Base-by-base conservation (phyloP, 805 yeast genomes). In the Candida koratica region DNA sequence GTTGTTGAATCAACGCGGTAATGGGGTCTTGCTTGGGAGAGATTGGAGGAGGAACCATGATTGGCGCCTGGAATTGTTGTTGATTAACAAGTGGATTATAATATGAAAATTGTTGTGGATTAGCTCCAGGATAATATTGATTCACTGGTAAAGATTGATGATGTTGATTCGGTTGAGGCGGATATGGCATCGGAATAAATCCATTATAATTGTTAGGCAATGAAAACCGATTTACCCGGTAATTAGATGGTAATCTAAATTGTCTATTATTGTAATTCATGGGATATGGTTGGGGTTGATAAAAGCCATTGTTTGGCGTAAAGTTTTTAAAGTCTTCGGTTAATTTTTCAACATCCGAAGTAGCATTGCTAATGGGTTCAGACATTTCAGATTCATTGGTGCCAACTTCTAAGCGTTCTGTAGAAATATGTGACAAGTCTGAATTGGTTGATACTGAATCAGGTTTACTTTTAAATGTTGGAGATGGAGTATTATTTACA, bases 1-100 rank as follows among this genome's bases (percentile, higher is more conserved):
- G 67, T 68, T 89, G 97, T 41, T 63, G 58, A 34, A 55, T 56
- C 47, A 67, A 67, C 24, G 73, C 73, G 45, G 60, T 60, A 41
- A 56, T 58, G 19, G 71, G 73, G 41, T 65, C 66, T 48, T 67
- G 71, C 48, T 67, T 63, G 14, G 71, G 71, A 31, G 70, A 64
- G 44, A 67, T 67, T 36, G 73, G 71, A 16, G 73, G 73, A 13
- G 73, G 71, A 17, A 64, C 61, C 38, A 55, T 62, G 20, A 51
- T 52, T 32, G 60, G 58, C 15, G 46, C 24, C 22, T 35, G 44
- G 15, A 27, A 25, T 20, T 41, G 53, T 38, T 19, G 56, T 14
- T 40, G 26, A 14, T 30, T 37, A 9, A 28, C 22, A 19, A 40
- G 51, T 20, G 23, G 22, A 8, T 17, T 6, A 15, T 40, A 32